phyloP scores from a whole-genome alignment of 352 stramenopile genomes.

The Phytophthora tentaculata region DNA sequence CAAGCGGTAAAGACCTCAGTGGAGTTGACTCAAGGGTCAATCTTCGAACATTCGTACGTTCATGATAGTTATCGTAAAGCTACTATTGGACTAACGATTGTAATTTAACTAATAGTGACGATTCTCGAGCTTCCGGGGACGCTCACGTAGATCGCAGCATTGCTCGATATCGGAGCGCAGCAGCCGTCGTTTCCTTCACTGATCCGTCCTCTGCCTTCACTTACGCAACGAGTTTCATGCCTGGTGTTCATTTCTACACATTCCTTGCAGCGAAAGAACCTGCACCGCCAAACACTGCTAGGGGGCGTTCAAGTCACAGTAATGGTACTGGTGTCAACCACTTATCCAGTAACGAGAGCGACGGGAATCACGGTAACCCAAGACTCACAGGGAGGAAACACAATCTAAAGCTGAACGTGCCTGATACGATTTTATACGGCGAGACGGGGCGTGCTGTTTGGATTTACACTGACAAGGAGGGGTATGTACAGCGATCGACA shows the following conservation, averaged over 20 bases:
- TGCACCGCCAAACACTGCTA: constrained; percentile 5
- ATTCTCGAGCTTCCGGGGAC: constrained; percentile 7
- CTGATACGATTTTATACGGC: constrained; percentile 84
- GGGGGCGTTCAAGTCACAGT: neutral
- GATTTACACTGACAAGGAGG: constrained; percentile 76
- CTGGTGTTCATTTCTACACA: constrained; percentile 81
- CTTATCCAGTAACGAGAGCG: neutral
- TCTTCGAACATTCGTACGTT: constrained; percentile 34
- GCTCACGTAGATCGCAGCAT: constrained; percentile 23
- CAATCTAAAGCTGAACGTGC: constrained; percentile 63
- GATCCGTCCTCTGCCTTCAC: constrained; percentile 54
- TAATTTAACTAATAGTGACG: constrained; percentile 13
- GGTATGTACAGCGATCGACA: constrained; percentile 64
- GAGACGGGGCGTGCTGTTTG: constrained; percentile 73
- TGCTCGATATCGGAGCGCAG: constrained; percentile 62
- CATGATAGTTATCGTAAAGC: neutral
- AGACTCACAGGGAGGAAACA: constrained; percentile 19
- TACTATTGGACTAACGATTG: neutral
- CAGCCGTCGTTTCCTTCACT: constrained; percentile 65
- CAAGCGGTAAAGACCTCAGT: constrained; percentile 49
- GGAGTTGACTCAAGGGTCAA: constrained; percentile 34
- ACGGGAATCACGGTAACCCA: constrained; percentile 13
- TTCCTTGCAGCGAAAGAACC: constrained; percentile 69
- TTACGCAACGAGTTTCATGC: constrained; percentile 75
- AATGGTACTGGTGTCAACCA: neutral